Evolutionary conservation across 2,329 filamentous ascomycete species (phyloP).

Genomic region (Phoma herbarum): DNA sequence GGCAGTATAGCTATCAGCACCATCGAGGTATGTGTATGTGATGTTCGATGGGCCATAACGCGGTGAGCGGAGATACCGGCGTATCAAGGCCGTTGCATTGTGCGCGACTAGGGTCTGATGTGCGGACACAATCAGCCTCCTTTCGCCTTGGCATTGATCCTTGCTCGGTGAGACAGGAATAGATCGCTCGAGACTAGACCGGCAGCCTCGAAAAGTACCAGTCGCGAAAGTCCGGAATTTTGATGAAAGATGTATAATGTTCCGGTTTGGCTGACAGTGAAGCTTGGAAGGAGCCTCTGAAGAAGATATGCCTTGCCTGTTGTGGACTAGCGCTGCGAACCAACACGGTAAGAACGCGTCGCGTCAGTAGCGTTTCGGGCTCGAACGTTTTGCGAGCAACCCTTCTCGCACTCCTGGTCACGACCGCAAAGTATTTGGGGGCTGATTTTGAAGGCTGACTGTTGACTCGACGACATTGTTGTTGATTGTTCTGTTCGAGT

Average conservation of each 20-base stretch:
- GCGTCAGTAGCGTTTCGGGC: too few species aligned
- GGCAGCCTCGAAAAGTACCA: background rate
- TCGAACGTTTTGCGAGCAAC: background rate
- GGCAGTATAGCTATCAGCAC: background rate
- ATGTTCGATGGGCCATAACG: background rate
- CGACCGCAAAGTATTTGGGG: too few species aligned
- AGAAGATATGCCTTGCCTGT: background rate
- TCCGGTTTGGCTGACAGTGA: background rate
- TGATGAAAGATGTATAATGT: background rate
- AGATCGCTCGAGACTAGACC: background rate
- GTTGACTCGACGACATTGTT: background rate
- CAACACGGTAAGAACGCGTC: background rate
- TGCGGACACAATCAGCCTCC: constrained; percentile 11
- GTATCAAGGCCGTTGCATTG: background rate
- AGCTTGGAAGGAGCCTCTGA: background rate
- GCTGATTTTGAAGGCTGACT: background rate
- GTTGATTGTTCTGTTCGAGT: background rate
- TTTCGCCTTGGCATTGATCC: background rate
- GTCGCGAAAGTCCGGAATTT: background rate
- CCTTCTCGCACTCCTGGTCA: background rate
- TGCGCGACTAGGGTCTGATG: background rate
- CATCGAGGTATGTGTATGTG: background rate
- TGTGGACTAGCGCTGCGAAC: background rate
- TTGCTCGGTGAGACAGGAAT: background rate
- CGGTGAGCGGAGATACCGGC: background rate